Conservation (phyloP, 2,329 filamentous ascomycete species). For the Calonectria leucothoes region DNA sequence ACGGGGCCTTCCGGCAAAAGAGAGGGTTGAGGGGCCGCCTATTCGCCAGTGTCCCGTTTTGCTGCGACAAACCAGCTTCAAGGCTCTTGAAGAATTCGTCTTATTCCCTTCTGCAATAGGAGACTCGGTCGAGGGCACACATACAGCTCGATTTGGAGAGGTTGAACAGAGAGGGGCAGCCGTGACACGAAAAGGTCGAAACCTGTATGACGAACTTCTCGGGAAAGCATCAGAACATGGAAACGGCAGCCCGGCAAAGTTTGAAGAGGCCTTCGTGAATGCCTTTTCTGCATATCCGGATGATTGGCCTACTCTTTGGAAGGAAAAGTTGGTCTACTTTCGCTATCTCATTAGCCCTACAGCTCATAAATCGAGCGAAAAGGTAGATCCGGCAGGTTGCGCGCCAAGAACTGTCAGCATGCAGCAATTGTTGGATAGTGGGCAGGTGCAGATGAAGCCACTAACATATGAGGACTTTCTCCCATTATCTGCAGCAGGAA, state of each 20-base stretch:
- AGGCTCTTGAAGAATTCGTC: neutral
- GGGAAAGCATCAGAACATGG: neutral
- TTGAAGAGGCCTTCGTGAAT: neutral
- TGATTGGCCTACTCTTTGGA: neutral
- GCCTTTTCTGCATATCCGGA: neutral
- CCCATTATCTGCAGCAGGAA: neutral
- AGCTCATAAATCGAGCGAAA: neutral
- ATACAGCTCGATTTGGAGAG: neutral
- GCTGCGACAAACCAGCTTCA: neutral
- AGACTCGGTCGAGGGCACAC: neutral
- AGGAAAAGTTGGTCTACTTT: neutral
- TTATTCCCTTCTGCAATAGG: neutral
- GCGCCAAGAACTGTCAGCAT: neutral
- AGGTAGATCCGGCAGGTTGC: neutral
- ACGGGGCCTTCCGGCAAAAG: neutral
- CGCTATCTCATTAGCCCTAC: neutral
- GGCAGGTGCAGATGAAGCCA: neutral
- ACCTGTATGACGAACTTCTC: neutral
- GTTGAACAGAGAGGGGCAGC: neutral
- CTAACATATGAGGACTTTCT: neutral
- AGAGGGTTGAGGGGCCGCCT: neutral
- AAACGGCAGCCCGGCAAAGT: neutral
- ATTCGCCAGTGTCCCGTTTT: neutral
- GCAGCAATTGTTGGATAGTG: neutral
- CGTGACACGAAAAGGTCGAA: neutral